phyloP scores from a whole-genome alignment of 192 early-diverging fungal species.

The Umbelopsis sp. region DNA sequence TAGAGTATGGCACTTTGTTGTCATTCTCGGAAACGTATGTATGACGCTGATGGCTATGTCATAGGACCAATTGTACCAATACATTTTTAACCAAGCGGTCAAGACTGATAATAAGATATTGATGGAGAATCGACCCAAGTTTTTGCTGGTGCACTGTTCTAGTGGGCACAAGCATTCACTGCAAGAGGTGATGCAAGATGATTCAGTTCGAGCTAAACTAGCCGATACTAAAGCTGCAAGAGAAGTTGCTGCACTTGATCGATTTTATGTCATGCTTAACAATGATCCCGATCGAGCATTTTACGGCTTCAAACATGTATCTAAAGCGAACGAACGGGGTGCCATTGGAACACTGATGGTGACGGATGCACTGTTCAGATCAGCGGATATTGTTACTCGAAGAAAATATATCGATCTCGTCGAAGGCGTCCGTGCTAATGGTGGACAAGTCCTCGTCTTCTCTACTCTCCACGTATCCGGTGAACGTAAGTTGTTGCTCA shows the following conservation, averaged over 20 bases:
- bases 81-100: conserved; percentile 84
- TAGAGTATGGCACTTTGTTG: conserved; percentile 26
- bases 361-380: conserved; percentile 90
- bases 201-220: conserved; percentile 72
- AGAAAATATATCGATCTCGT: conserved; percentile 87
- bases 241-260: conserved; percentile 80
- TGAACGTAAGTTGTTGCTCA: conserved; percentile 71
- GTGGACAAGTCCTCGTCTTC: conserved; percentile 84
- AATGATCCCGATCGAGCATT: conserved; percentile 89
- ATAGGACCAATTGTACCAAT: conserved; percentile 84
- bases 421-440: conserved; percentile 72
- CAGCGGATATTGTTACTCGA: conserved; percentile 83
- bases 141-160: conserved; percentile 89
- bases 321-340: conserved; percentile 79
- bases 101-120: conserved; percentile 80
- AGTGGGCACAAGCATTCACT: conserved; percentile 97
- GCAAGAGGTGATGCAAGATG: conserved; percentile 89
- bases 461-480: conserved; percentile 94
- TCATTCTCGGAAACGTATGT: background rate
- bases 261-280: conserved; percentile 90
- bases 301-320: conserved; percentile 89
- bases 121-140: conserved; percentile 85
- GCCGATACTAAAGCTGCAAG: conserved; percentile 91
- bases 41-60: background rate
- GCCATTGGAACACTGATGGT: conserved; percentile 89